Percentiles rank a stretch among this genome's conserved stretches.
Conservation (phyloP, 768 basidiomycete species). For the Rubroboletus satanas region DNA sequence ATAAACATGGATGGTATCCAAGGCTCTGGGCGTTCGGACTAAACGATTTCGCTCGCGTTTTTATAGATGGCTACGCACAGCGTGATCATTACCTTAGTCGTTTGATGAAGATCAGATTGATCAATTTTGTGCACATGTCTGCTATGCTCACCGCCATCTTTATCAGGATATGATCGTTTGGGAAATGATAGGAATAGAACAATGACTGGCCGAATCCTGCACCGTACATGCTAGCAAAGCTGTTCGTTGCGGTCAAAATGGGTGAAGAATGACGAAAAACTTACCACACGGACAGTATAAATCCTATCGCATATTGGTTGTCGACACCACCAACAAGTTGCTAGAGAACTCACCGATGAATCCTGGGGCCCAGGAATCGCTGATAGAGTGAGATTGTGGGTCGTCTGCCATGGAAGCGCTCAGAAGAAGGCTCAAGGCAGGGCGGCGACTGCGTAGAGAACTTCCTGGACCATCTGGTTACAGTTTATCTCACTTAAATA, state of each 20-base stretch:
- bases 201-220: slow-evolving; percentile 2
- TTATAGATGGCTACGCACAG: background rate
- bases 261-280: background rate
- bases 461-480: background rate
- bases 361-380: slow-evolving; percentile 1
- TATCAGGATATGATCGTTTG: background rate
- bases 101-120: background rate
- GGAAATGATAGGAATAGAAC: slow-evolving; percentile 6
- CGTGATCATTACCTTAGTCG: background rate
- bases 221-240: slow-evolving; percentile 2
- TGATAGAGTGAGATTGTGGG: background rate
- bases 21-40: background rate
- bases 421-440: background rate
- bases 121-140: background rate
- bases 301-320: background rate
- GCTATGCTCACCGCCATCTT: slow-evolving; percentile 1
- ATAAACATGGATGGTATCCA: slow-evolving; percentile 5
- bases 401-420: background rate
- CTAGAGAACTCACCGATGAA: slow-evolving; percentile 1
- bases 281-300: background rate
- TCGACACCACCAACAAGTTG: background rate
- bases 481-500: background rate
- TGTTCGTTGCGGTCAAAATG: background rate
- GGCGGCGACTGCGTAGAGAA: background rate
- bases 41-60: background rate